Evolutionary conservation across 2,329 filamentous ascomycete genomes (phyloP).

Genomic region (Davidsoniella neocaledoniae): DNA sequence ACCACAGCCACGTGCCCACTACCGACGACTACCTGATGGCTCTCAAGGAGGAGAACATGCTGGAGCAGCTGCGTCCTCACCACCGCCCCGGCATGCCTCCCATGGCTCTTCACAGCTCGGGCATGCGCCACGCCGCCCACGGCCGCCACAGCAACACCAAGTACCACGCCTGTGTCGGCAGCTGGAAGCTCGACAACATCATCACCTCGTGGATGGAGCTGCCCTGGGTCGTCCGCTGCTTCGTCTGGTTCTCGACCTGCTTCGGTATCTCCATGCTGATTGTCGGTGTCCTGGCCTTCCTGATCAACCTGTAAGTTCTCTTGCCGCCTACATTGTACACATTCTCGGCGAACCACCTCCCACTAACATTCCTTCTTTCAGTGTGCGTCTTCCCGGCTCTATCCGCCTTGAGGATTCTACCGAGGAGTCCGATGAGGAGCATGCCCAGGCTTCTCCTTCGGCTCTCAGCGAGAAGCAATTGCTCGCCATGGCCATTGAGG

Average conservation of each 20-base stretch:
- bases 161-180: not conserved
- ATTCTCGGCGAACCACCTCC: not conserved
- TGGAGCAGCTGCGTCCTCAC: not conserved
- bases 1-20: not conserved
- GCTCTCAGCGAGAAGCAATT: not conserved
- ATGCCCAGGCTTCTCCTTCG: not conserved
- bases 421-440: slow-evolving; percentile 5
- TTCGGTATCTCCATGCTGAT: slow-evolving; percentile 6
- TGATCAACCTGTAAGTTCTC: slow-evolving; percentile 7
- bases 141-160: not conserved
- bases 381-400: slow-evolving; percentile 1
- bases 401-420: slow-evolving; percentile 8
- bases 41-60: not conserved
- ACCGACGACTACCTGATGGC: slow-evolving; percentile 8
- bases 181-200: slow-evolving; percentile 2
- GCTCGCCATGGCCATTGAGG: not conserved
- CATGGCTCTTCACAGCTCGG: not conserved
- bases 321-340: not conserved
- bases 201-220: slow-evolving; percentile 5
- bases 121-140: not conserved
- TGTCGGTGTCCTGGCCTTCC: not conserved
- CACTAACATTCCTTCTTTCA: not conserved
- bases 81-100: not conserved
- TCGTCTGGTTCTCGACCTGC: slow-evolving; percentile 10
- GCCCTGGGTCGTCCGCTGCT: slow-evolving; percentile 5